Base-by-base conservation (phyloP, 768 basidiomycete species). In the Ephemerocybe angulata region DNA sequence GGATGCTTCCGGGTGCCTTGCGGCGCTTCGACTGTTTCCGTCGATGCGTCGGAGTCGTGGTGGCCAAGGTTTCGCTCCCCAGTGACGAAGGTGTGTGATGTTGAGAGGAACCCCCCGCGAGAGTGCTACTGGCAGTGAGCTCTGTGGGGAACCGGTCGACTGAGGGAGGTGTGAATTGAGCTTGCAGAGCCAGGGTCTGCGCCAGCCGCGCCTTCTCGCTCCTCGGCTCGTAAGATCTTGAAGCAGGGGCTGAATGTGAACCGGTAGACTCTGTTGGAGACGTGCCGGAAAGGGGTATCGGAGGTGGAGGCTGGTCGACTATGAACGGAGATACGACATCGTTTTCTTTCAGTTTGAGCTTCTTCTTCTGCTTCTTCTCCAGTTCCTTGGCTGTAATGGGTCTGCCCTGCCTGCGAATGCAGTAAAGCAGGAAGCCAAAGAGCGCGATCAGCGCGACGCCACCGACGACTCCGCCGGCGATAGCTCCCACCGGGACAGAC, bases 261-360 rank as follows among this genome's bases (percentile, higher is more conserved):
- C n/a, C n/a, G n/a, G n/a, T 17, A 35, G 33, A 17, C 33, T 8
- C 6, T 53, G 43, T 3, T 17, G 42, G 22, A 13, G 44, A 21
- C 19, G 41, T 44, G 46, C 17, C 10, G 51, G 21, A n/a, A n/a
- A 12, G 19, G 33, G n/a, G 13, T 4, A 17, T 15, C 22, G 17
- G 30, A 37, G 33, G 31, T 17, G 47, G 22, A 21, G 24, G 12
- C 33, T 27, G 47, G 22, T 1, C 25, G 47, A 55, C 29, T 25
- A 50, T 50, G 38, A 55, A 55, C 4, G 54, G 54, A 21, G 54
- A 49, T n/a, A 55, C 50, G 15, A 50, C 15, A 15, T 38, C 47
- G 15, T 55, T 55, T n/a, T 50, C 54, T 21, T 46, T 48, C 24
- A 30, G 21, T n/a, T n/a, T n/a, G n/a, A n/a, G n/a, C n/a, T n/a